phyloP scores from a whole-genome alignment of 139 green algal species.

The Eudorina sp. region DNA sequence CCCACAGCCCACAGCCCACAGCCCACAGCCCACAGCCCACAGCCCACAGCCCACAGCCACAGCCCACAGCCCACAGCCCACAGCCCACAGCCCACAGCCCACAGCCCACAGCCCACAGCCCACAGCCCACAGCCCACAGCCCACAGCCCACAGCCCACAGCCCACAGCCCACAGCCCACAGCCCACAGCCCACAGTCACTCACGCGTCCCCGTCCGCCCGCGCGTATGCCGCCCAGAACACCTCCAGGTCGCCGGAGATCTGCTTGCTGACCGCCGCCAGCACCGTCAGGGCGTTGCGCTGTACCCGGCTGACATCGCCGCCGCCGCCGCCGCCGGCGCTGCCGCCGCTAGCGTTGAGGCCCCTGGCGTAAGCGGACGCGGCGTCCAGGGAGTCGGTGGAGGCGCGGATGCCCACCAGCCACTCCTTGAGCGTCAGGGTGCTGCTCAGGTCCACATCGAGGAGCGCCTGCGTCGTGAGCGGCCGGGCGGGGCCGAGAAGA shows the following conservation, averaged over 20 bases:
- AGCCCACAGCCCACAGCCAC: too few species aligned
- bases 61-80: too few species aligned
- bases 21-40: too few species aligned
- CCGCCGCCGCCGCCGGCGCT: not conserved
- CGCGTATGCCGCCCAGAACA: constrained; percentile 59
- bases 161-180: too few species aligned
- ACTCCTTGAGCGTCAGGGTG: constrained; percentile 54
- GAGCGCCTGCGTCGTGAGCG: constrained; percentile 60
- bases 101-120: too few species aligned
- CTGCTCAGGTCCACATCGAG: constrained; percentile 58
- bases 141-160: too few species aligned
- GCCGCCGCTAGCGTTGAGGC: not conserved
- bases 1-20: too few species aligned
- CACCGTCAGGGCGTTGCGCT: constrained; percentile 49
- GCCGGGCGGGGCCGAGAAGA: too few species aligned
- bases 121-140: too few species aligned
- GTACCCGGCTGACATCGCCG: constrained; percentile 2
- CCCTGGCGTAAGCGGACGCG: not conserved
- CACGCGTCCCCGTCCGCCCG: constrained; percentile 35
- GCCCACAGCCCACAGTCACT: too few species aligned
- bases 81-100: too few species aligned
- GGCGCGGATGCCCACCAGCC: constrained; percentile 52
- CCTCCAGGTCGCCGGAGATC: constrained; percentile 47
- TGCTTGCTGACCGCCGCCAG: constrained; percentile 40
- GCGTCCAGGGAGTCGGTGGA: constrained; percentile 39